Conservation (phyloP, 1,284 basidiomycete species). For the Cutaneotrichosporon cavernicola region DNA sequence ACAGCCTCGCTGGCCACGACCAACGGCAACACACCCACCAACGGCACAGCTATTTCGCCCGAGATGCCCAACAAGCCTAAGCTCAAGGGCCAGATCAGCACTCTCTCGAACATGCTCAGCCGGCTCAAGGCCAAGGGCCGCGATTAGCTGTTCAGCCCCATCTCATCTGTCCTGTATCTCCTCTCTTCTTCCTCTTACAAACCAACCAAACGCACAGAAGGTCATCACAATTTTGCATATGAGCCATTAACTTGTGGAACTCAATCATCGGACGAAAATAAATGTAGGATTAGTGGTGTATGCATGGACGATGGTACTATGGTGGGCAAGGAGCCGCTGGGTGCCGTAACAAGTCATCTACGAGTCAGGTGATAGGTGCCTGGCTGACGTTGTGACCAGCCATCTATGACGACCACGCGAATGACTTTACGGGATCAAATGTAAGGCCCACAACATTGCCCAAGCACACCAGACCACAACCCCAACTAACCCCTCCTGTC, state of each 20-base stretch:
- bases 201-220: slow-evolving; percentile 6
- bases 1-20: slow-evolving; percentile 8
- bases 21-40: neutral
- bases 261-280: slow-evolving; percentile 1
- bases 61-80: slow-evolving; percentile 46
- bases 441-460: neutral
- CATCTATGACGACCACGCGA: slow-evolving; percentile 2
- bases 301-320: slow-evolving; percentile 3
- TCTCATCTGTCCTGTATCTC: neutral
- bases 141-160: neutral
- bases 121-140: slow-evolving; percentile 41
- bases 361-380: neutral
- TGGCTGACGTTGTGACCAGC: neutral
- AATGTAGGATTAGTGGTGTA: slow-evolving; percentile 13
- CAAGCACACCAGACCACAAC: slow-evolving; percentile 1
- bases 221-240: slow-evolving; percentile 12
- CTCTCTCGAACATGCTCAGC: slow-evolving; percentile 51
- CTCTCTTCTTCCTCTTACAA: neutral
- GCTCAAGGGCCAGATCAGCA: slow-evolving; percentile 50
- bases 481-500: neutral
- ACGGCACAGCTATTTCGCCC: slow-evolving; percentile 4
- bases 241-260: neutral
- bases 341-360: too few species aligned
- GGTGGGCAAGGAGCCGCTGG: too few species aligned
- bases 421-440: slow-evolving; percentile 18